Conservation (phyloP, 1,139 yeast genomes). For the Protomyces gravidus region DNA sequence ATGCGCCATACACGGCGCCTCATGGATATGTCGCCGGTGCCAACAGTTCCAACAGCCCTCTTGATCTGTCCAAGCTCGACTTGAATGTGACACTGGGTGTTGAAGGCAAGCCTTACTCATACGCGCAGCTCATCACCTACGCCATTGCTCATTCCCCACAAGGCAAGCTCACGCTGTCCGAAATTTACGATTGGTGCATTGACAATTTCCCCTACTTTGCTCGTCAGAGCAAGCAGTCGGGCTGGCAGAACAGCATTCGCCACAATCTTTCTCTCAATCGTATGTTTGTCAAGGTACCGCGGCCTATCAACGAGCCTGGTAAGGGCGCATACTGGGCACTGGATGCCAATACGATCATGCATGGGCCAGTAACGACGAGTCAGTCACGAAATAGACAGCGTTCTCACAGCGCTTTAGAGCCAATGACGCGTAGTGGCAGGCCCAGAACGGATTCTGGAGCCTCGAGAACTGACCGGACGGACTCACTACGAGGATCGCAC, state of each 20-base stretch:
- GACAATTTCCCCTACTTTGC: slow-evolving; percentile 85
- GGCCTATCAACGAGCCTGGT: slow-evolving; percentile 51
- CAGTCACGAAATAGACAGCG: slow-evolving; percentile 24
- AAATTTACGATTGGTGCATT: slow-evolving; percentile 78
- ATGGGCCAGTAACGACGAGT: slow-evolving; percentile 18
- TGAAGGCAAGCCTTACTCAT: slow-evolving; percentile 27
- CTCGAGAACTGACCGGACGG: neutral
- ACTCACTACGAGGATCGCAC: neutral
- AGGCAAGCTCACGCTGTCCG: slow-evolving; percentile 67
- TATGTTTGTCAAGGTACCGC: slow-evolving; percentile 69
- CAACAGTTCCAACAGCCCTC: slow-evolving; percentile 13
- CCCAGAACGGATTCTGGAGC: neutral
- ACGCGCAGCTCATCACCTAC: slow-evolving; percentile 28
- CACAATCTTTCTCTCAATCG: slow-evolving; percentile 84
- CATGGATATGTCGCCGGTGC: slow-evolving; percentile 3
- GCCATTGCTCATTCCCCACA: slow-evolving; percentile 40
- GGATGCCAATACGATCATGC: slow-evolving; percentile 43
- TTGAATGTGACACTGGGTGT: slow-evolving; percentile 21
- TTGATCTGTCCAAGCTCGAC: slow-evolving; percentile 16
- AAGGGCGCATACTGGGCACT: slow-evolving; percentile 92
- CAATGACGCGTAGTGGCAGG: neutral
- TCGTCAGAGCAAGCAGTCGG: slow-evolving; percentile 72
- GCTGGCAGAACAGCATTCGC: slow-evolving; percentile 93
- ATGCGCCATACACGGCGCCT: neutral
- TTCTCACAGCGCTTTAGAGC: slow-evolving; percentile 23